Conservation (phyloP, 352 stramenopile species). For the Phytophthora tubulina region DNA sequence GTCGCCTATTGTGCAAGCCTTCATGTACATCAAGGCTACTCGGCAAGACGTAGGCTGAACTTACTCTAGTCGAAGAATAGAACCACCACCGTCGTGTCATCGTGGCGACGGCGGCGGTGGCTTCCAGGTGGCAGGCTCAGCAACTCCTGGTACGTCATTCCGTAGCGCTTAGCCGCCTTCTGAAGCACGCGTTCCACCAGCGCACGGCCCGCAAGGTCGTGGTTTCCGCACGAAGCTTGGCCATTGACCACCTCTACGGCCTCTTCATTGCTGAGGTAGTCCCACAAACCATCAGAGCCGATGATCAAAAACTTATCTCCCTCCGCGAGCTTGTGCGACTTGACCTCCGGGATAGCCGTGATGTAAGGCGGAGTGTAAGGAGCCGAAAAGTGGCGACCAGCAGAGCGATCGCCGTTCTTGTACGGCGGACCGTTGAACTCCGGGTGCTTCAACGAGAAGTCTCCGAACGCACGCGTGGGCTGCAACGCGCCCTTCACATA, state of each 20-base stretch:
- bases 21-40: slow-evolving; percentile 22
- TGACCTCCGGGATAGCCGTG: slow-evolving; percentile 88
- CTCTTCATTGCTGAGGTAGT: slow-evolving; percentile 96
- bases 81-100: slow-evolving; percentile 94
- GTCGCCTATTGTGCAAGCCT: slow-evolving; percentile 17
- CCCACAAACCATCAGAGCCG: slow-evolving; percentile 97
- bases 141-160: slow-evolving; percentile 86
- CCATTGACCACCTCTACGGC: slow-evolving; percentile 92
- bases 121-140: slow-evolving; percentile 83
- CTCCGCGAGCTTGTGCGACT: slow-evolving; percentile 61
- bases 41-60: slow-evolving; percentile 11
- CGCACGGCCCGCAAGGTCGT: slow-evolving; percentile 75
- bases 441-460: slow-evolving; percentile 95
- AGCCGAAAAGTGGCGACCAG: slow-evolving; percentile 87
- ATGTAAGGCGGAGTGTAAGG: slow-evolving; percentile 96
- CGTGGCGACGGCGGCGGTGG: slow-evolving; percentile 88
- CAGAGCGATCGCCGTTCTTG: slow-evolving; percentile 82
- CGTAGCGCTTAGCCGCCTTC: slow-evolving; percentile 78
- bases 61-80: slow-evolving; percentile 83
- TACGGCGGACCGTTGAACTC: slow-evolving; percentile 93
- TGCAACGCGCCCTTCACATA: slow-evolving; percentile 95
- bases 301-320: slow-evolving; percentile 98
- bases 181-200: slow-evolving; percentile 86
- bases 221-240: slow-evolving; percentile 64
- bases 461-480: slow-evolving; percentile 91